phyloP scores from a whole-genome alignment of 495 filamentous ascomycete species.

The Daldinia caldariorum region DNA sequence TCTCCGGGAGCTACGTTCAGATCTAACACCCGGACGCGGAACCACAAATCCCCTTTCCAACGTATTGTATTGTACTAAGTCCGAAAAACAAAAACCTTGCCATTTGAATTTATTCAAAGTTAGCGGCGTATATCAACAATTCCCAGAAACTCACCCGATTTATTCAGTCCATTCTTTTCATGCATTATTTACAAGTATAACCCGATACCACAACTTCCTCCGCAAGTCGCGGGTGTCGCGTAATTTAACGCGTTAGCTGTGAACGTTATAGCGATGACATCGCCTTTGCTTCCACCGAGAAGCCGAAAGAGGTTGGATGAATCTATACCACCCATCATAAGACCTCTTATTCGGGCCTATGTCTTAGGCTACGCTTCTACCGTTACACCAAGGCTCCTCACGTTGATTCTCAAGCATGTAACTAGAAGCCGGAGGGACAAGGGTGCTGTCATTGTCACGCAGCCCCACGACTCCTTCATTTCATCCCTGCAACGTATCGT shows the following conservation, averaged over 20 bases:
- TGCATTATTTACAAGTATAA: slow-evolving; percentile 15
- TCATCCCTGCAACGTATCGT: slow-evolving; percentile 56
- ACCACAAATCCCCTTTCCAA: slow-evolving; percentile 28
- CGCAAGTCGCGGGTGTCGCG: slow-evolving; percentile 34
- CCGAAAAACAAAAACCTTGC: slow-evolving; percentile 11
- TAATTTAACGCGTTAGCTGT: slow-evolving; percentile 25
- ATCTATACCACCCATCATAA: slow-evolving; percentile 54
- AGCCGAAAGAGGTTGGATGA: slow-evolving; percentile 47
- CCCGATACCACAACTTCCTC: slow-evolving; percentile 13
- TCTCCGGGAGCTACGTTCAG: slow-evolving; percentile 16
- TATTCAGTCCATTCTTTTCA: neutral
- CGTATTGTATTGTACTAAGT: slow-evolving; percentile 9
- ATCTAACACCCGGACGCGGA: slow-evolving; percentile 33
- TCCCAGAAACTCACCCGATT: slow-evolving; percentile 1
- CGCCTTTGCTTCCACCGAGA: slow-evolving; percentile 32
- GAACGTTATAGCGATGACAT: slow-evolving; percentile 38
- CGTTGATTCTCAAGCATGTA: slow-evolving; percentile 61
- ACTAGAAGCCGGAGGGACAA: slow-evolving; percentile 58
- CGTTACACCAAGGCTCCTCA: slow-evolving; percentile 71
- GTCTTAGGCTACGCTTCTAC: slow-evolving; percentile 77
- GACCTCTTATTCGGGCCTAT: slow-evolving; percentile 78
- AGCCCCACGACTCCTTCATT: slow-evolving; percentile 51
- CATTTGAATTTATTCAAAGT: slow-evolving; percentile 10
- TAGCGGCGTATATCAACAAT: slow-evolving; percentile 5
- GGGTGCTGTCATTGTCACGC: slow-evolving; percentile 51